A percentile compares a stretch with the other conserved stretches of the same genome.
phyloP scores from a whole-genome alignment of 1,284 basidiomycete genomes.

The Pseudozyma thailandica region DNA sequence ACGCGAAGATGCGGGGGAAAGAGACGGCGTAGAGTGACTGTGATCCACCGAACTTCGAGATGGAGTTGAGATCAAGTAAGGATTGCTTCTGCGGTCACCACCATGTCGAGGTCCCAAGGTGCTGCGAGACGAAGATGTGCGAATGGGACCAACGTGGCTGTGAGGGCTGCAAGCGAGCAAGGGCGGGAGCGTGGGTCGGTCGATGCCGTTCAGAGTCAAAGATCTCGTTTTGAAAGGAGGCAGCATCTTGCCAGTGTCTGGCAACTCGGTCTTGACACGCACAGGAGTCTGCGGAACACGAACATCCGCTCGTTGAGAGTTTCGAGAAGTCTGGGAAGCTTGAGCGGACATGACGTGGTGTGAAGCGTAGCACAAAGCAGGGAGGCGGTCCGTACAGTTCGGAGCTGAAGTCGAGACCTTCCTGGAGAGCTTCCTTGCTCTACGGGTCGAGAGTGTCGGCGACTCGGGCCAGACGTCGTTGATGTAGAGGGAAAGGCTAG shows the following conservation, averaged over 20 bases:
- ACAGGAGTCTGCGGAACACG: background rate
- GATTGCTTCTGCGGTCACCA: slow-evolving; percentile 21
- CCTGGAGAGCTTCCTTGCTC: slow-evolving; percentile 6
- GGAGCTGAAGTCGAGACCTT: background rate
- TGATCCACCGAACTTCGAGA: slow-evolving; percentile 8
- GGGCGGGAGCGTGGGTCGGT: slow-evolving; percentile 27
- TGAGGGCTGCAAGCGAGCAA: slow-evolving; percentile 6
- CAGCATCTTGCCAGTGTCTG: slow-evolving; percentile 4
- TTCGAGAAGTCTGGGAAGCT: background rate
- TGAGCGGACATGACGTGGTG: background rate
- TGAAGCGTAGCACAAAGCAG: background rate
- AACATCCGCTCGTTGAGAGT: background rate
- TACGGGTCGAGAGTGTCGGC: slow-evolving; percentile 17
- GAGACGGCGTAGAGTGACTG: slow-evolving; percentile 3
- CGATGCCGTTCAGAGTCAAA: slow-evolving; percentile 16
- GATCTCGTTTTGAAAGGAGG: slow-evolving; percentile 22
- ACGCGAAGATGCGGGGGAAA: slow-evolving; percentile 2
- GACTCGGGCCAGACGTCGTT: slow-evolving; percentile 19
- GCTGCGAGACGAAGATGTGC: slow-evolving; percentile 4
- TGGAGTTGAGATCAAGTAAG: slow-evolving; percentile 17
- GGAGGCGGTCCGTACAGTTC: too few species aligned
- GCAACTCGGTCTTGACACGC: background rate
- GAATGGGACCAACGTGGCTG: slow-evolving; percentile 19
- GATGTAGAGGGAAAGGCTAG: slow-evolving; percentile 1
- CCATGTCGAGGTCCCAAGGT: slow-evolving; percentile 9